These are phyloP conservation scores for Halophytophthora polymorphica DNA, from an alignment of 352 stramenopile genomes.

Conservation along the genomic window DNA sequence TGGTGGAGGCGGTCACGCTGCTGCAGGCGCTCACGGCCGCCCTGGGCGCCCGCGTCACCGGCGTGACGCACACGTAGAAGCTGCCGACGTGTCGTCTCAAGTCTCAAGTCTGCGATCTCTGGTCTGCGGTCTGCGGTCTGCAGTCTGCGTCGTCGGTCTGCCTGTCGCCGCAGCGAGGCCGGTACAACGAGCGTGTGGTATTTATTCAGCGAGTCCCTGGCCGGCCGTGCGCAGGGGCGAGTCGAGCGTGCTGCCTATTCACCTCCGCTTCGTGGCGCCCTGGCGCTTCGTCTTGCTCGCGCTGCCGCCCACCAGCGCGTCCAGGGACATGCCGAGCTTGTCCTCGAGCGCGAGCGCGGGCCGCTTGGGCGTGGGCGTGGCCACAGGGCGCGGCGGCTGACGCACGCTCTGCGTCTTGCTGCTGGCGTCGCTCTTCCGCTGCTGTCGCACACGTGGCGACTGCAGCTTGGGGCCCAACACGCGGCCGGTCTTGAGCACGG, in stretches of 20 bases:
- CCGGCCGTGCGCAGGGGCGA: too few species aligned
- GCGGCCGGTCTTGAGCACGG: conserved; percentile 58
- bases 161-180: background rate
- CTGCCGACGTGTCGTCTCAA: too few species aligned
- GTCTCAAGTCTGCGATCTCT: too few species aligned
- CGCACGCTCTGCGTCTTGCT: conserved; percentile 25
- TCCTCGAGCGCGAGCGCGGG: conserved; percentile 48
- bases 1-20: conserved; percentile 68
- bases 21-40: conserved; percentile 64
- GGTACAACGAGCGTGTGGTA: conserved; percentile 27
- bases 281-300: conserved; percentile 33
- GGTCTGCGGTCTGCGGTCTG: background rate
- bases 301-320: conserved; percentile 43
- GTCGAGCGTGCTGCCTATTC: conserved; percentile 14
- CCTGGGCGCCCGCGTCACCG: conserved; percentile 23
- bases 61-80: conserved; percentile 1
- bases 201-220: conserved; percentile 15
- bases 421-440: conserved; percentile 15
- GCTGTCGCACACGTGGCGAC: conserved; percentile 3
- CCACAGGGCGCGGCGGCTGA: conserved; percentile 23
- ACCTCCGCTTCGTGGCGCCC: conserved; percentile 22
- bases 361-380: conserved; percentile 20
- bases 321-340: conserved; percentile 59
- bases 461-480: conserved; percentile 51
- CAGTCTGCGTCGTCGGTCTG: conserved; percentile 10